Conservation (phyloP, 2,329 filamentous ascomycete genomes). For the Penicillium sp. region DNA sequence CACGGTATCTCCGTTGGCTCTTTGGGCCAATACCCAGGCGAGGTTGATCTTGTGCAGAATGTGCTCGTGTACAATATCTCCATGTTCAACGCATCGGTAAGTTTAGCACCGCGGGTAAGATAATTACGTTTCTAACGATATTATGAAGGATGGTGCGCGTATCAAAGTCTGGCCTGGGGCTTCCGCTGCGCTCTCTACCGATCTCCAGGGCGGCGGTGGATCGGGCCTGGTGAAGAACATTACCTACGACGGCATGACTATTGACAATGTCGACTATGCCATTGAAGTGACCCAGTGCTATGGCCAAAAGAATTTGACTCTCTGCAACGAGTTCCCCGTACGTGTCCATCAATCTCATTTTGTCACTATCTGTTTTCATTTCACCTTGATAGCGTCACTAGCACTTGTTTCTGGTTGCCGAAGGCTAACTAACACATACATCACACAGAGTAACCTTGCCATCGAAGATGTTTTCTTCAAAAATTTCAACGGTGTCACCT, state of each 20-base stretch:
- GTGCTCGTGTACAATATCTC: constrained; percentile 63
- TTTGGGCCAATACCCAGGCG: constrained; percentile 64
- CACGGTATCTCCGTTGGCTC: constrained; percentile 74
- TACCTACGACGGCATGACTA: constrained; percentile 63
- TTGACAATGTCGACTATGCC: constrained; percentile 64
- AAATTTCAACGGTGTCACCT: constrained; percentile 58
- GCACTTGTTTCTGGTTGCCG: neutral
- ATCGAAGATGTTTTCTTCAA: constrained; percentile 58
- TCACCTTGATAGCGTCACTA: neutral
- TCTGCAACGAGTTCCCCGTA: constrained; percentile 61
- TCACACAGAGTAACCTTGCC: constrained; percentile 45
- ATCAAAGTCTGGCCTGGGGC: constrained; percentile 73
- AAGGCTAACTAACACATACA: neutral
- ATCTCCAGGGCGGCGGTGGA: constrained; percentile 66
- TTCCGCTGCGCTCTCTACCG: constrained; percentile 55
- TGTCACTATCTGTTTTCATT: neutral
- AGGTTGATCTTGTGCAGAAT: constrained; percentile 68
- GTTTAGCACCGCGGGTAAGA: constrained; percentile 32
- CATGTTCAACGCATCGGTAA: constrained; percentile 55
- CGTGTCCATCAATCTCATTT: constrained; percentile 4
- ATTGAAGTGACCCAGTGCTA: constrained; percentile 68
- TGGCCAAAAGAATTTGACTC: constrained; percentile 60
- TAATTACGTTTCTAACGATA: constrained; percentile 39
- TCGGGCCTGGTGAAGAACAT: constrained; percentile 63
- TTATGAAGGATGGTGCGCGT: constrained; percentile 59